Evolutionary conservation across 768 basidiomycete genomes (phyloP), one percentile per base, ranked within the genome.

Genomic region (Nevesoporus exiguus): DNA sequence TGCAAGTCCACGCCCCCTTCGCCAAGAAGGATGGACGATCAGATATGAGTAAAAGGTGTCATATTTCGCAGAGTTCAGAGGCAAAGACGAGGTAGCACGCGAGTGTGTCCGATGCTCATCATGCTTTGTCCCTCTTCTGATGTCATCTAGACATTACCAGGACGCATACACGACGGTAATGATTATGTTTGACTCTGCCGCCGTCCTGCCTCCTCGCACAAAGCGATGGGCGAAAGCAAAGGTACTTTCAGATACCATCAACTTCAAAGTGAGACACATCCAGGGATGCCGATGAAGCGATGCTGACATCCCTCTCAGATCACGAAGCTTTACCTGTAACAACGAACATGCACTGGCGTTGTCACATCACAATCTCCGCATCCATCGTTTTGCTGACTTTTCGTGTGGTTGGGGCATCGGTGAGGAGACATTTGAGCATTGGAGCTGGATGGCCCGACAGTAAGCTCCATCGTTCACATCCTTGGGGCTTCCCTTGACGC

Each of bases 151-250:
- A 66, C 93, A 98, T 68, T 97, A 94, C 65, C 93, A 96, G 70
- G 94, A 97, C 62, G 93, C 92, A 13, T 96, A 96, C 73, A 81
- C 81, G 33, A 86, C 81, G 47, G 75, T 98, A 5, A 77, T 85
- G 46, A 84, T 88, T 52, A 93, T 97, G 88, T 96, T 98, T 65
- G 84, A 86, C 3, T 93, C 92, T 7, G 88, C 88, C 2, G 85
- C 85, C 5, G 88, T 90, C 47, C 74, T 97, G 8, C 91, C 90
- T 1, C 93, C 94, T 6, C 82, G 96, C 9, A 98, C 94, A 2
- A 99, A 98, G 67, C 80, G 96, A 29, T 98, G 96, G 96, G 94
- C 95, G 15, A 97, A 99, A 70, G 96, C 96, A 3, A 97, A 95
- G 69, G 97, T 98, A 2, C 79, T 98, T 2, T 93, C 92, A 0